phyloP scores from a whole-genome alignment of 805 yeast genomes.

The Sugiyamaella smithiae region DNA sequence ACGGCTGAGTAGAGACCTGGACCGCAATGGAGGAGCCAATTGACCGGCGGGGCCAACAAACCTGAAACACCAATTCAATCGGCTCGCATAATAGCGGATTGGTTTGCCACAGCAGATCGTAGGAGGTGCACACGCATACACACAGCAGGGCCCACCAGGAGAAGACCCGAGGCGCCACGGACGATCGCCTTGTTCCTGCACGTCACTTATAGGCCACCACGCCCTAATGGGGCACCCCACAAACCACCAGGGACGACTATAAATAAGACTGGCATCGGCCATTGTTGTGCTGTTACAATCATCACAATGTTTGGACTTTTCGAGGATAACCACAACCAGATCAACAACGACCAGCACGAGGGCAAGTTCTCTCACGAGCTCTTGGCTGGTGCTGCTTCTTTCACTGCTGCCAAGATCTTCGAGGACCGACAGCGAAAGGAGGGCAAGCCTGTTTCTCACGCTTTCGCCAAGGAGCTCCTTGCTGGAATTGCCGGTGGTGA shows the following conservation, averaged over 20 bases:
- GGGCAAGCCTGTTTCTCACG: constrained; percentile 26
- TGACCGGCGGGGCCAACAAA: too few species aligned
- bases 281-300: background rate
- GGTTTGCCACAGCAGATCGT: too few species aligned
- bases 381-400: constrained; percentile 30
- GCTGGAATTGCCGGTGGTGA: constrained; percentile 30
- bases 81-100: too few species aligned
- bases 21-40: too few species aligned
- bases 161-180: too few species aligned
- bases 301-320: constrained; percentile 5
- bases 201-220: background rate
- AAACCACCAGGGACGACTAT: background rate
- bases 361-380: constrained; percentile 28
- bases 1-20: too few species aligned
- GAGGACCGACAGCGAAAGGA: constrained; percentile 27
- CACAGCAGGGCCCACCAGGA: too few species aligned
- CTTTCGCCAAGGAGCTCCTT: constrained; percentile 26
- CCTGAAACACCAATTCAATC: too few species aligned
- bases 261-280: background rate
- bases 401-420: constrained; percentile 24
- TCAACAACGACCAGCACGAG: constrained; percentile 21
- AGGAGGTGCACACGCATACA: too few species aligned
- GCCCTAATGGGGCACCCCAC: background rate
- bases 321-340: constrained; percentile 17
- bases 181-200: constrained; percentile 5